Evolutionary conservation across 208 protist genomes (phyloP).

Genomic region (Leishmania gerbilli): DNA sequence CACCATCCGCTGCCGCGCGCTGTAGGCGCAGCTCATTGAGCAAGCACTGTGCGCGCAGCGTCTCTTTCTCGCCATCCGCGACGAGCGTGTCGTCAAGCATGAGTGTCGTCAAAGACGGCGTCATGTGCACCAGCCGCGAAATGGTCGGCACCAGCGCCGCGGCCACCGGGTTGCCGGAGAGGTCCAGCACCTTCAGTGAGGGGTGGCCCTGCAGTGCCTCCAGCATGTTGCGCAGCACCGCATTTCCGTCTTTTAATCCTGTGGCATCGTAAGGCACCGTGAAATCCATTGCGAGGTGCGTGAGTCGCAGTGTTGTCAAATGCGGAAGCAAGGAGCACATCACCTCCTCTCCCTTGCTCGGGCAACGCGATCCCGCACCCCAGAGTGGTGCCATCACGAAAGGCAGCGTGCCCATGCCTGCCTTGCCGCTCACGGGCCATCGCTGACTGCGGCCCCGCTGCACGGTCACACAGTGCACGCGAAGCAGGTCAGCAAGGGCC

Average conservation of each 20-base stretch:
- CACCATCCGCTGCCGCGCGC: not conserved
- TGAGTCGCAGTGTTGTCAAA: constrained; percentile 14
- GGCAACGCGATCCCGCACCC: not conserved
- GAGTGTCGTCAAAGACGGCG: constrained; percentile 41
- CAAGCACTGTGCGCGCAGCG: constrained; percentile 34
- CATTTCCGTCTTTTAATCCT: constrained; percentile 7
- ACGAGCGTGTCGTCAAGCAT: constrained; percentile 41
- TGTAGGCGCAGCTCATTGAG: constrained; percentile 34
- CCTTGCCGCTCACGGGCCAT: not conserved
- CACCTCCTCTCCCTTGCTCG: not conserved
- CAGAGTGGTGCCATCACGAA: constrained; percentile 22
- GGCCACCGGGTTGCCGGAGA: constrained; percentile 56
- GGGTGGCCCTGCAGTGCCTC: constrained; percentile 45
- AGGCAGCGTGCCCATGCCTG: not conserved
- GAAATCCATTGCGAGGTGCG: constrained; percentile 22
- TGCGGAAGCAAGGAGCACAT: constrained; percentile 29
- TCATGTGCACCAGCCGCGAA: constrained; percentile 38
- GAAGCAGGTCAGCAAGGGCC: constrained; percentile 37
- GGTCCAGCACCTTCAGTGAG: constrained; percentile 35
- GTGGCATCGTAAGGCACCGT: not conserved
- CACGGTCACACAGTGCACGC: constrained; percentile 27
- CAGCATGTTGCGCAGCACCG: constrained; percentile 36
- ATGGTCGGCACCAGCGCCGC: constrained; percentile 45
- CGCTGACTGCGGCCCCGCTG: not conserved
- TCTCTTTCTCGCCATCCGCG: constrained; percentile 21